Evolutionary conservation across 345 rosid species (phyloP).

Genomic region (Populus euphratica): DNA sequence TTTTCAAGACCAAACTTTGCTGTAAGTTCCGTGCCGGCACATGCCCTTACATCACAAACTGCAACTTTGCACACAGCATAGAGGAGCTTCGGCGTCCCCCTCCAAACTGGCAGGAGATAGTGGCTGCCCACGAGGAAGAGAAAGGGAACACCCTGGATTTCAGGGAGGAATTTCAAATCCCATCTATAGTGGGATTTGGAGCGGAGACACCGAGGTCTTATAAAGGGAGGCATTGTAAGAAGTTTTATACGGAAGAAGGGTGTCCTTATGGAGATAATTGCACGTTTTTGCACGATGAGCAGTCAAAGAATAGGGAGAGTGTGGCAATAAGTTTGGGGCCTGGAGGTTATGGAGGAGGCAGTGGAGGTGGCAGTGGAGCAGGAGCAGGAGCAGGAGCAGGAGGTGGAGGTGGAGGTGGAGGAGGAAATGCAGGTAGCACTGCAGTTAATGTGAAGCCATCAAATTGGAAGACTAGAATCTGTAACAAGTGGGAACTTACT

Average conservation of each 20-base stretch:
- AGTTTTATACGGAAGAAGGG: constrained; percentile 92
- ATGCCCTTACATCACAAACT: constrained; percentile 63
- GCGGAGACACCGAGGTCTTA: constrained; percentile 60
- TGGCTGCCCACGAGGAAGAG: constrained; percentile 69
- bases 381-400: background rate
- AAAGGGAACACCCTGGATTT: constrained; percentile 27
- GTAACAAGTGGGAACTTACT: constrained; percentile 95
- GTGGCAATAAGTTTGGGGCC: constrained; percentile 95
- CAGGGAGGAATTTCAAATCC: constrained; percentile 88
- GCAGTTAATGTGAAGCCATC: constrained; percentile 64
- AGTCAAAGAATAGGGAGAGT: constrained; percentile 88
- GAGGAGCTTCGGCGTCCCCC: constrained; percentile 91
- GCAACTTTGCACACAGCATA: constrained; percentile 83
- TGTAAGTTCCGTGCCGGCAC: constrained; percentile 71
- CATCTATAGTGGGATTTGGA: constrained; percentile 46
- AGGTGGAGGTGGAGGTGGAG: constrained; percentile 26
- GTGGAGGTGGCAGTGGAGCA: constrained; percentile 14
- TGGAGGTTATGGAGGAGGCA: constrained; percentile 67
- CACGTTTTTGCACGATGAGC: constrained; percentile 86
- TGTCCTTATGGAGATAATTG: constrained; percentile 94
- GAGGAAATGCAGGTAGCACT: constrained; percentile 31
- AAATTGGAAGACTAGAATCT: constrained; percentile 96
- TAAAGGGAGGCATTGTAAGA: constrained; percentile 95
- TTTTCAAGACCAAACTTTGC: constrained; percentile 87
- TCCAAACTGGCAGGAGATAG: constrained; percentile 67